Conservation (phyloP, 768 basidiomycete species). For the Leccinum rimulosum region DNA sequence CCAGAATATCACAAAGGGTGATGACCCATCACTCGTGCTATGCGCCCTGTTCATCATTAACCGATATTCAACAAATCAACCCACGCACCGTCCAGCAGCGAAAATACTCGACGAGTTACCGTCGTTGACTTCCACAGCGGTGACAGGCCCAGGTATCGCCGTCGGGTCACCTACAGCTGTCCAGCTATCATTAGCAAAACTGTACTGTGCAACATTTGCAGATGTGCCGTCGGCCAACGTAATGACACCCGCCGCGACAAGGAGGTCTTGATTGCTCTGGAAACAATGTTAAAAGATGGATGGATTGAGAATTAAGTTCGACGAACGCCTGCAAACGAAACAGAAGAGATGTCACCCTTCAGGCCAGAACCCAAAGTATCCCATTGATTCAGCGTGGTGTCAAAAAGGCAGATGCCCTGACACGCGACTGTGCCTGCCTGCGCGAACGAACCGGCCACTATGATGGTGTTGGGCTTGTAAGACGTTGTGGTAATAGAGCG, state of each 20-base stretch:
- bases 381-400: constrained; percentile 73
- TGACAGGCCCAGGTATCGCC: constrained; percentile 83
- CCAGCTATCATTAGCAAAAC: constrained; percentile 76
- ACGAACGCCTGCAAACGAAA: constrained; percentile 80
- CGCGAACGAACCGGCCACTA: constrained; percentile 88
- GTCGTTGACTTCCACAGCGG: constrained; percentile 83
- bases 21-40: constrained; percentile 56
- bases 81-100: constrained; percentile 79
- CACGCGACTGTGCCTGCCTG: constrained; percentile 76
- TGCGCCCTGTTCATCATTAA: neutral
- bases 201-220: constrained; percentile 73
- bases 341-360: constrained; percentile 73
- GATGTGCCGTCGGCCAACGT: constrained; percentile 58
- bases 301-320: neutral
- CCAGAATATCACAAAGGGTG: constrained; percentile 81
- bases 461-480: constrained; percentile 56
- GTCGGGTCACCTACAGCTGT: constrained; percentile 53
- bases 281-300: constrained; percentile 9
- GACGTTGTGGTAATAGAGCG: constrained; percentile 66
- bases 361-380: constrained; percentile 75
- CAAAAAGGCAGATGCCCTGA: constrained; percentile 74
- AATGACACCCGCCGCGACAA: constrained; percentile 83
- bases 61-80: neutral
- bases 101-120: constrained; percentile 83
- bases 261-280: constrained; percentile 61